phyloP scores from a whole-genome alignment of 208 protist species.

The Trypanosomatidae sp. region DNA sequence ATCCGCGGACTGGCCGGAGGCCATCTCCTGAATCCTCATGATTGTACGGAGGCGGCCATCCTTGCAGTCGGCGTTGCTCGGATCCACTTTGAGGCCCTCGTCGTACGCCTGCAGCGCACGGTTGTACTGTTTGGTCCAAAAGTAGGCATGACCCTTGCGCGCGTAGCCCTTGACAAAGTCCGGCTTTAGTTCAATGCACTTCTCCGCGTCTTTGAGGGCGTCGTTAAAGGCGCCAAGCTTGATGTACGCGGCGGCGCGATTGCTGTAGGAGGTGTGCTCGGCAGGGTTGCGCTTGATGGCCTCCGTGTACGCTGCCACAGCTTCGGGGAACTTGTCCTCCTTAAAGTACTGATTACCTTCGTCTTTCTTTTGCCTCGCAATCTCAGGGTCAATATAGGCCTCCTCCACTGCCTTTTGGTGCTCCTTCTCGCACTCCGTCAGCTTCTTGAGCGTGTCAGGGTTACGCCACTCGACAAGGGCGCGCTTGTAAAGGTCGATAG shows the following conservation, averaged over 20 bases:
- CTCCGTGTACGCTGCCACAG: slow-evolving; percentile 93
- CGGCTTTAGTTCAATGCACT: slow-evolving; percentile 94
- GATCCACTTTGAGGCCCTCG: slow-evolving; percentile 93
- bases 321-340: slow-evolving; percentile 94
- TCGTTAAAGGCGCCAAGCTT: slow-evolving; percentile 96
- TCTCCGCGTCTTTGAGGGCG: slow-evolving; percentile 95
- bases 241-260: slow-evolving; percentile 95
- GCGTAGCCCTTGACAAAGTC: slow-evolving; percentile 94
- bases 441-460: slow-evolving; percentile 89
- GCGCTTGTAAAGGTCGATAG: slow-evolving; percentile 89
- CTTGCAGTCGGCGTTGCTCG: slow-evolving; percentile 87
- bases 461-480: slow-evolving; percentile 94
- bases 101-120: slow-evolving; percentile 96
- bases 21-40: slow-evolving; percentile 93
- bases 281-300: slow-evolving; percentile 94
- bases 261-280: slow-evolving; percentile 95
- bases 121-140: slow-evolving; percentile 96
- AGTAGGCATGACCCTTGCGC: slow-evolving; percentile 89
- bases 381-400: slow-evolving; percentile 93
- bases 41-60: slow-evolving; percentile 88
- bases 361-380: slow-evolving; percentile 90
- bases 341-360: slow-evolving; percentile 97
- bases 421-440: slow-evolving; percentile 90
- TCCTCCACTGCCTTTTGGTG: slow-evolving; percentile 85
- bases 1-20: slow-evolving; percentile 68